These are phyloP conservation scores for Emmonsiellopsis sp. DNA, from an alignment of 2,329 filamentous ascomycete genomes.

Conservation along the genomic window DNA sequence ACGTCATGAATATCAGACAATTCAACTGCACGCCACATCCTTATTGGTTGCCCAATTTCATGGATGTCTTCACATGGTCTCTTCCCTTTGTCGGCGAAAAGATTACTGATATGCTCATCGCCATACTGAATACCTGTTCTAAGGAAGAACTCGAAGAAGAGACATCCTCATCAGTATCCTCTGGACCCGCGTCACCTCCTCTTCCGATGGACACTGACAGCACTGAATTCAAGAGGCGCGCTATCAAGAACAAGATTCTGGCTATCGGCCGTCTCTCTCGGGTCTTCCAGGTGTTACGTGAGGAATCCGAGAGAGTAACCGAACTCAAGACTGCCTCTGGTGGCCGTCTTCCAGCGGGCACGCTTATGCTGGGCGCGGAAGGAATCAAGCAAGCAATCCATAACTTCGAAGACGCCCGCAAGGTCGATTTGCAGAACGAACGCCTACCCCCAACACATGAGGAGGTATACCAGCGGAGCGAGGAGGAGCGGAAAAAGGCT, in stretches of 20 bases:
- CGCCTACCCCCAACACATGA: constrained; percentile 84
- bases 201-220: constrained; percentile 66
- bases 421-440: constrained; percentile 96
- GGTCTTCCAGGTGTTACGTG: constrained; percentile 95
- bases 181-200: constrained; percentile 67
- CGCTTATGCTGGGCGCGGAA: constrained; percentile 94
- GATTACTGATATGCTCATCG: constrained; percentile 98
- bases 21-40: constrained; percentile 99
- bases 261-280: constrained; percentile 93
- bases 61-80: constrained; percentile 99
- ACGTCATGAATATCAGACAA: constrained; percentile 99
- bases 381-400: constrained; percentile 98
- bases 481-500: constrained; percentile 71
- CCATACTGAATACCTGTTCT: constrained; percentile 96
- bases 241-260: constrained; percentile 99
- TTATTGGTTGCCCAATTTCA: constrained; percentile 99
- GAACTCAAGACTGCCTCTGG: constrained; percentile 96
- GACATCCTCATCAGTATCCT: constrained; percentile 61
- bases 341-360: constrained; percentile 84
- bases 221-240: constrained; percentile 85
- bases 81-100: constrained; percentile 97
- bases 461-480: constrained; percentile 74
- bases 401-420: constrained; percentile 91
- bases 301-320: constrained; percentile 93
- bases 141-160: constrained; percentile 95